Evolutionary conservation across 2,329 filamentous ascomycete species (phyloP), one percentile per base, ranked within the genome.

Genomic region (Fusarium concolor): DNA sequence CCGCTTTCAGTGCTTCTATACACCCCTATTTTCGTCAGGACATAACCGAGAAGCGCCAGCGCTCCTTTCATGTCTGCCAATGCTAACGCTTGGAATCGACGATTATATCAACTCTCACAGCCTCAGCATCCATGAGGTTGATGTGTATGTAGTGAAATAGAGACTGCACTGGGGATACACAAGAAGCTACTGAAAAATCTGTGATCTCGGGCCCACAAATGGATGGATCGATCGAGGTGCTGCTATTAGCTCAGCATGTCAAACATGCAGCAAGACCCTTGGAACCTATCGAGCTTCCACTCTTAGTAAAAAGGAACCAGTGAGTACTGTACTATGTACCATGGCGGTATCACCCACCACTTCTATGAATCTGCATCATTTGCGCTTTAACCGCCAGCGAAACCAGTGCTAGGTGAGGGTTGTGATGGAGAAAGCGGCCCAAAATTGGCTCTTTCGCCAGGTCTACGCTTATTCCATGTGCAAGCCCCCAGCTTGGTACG

Each of bases 221-320:
- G 59, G 52, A 72, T 67, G 56, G 56, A 64, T 67, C 56, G 65
- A 74, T 72, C 69, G 65, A 56, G 62, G 63, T 68, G 61, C 56
- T 67, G 67, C 49, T 54, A 54, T 60, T 71, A 63, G 52, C 59
- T 68, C 54, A 71, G 62, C 61, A 58, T 65, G 62, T 54, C 57
- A 59, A 67, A 62, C 59, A 67, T 72, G 69, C 71, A 71, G 51
- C 65, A 65, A 53, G 59, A 59, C 62, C 71, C 67, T 67, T 45
- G 41, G 54, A 49, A 51, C 45, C 38, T 43, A 67, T 41, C 47
- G 54, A 71, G 64, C 71, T 71, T 68, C 71, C 68, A 73, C 51
- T 68, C 63, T 62, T 60, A 61, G 68, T 66, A 62, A 70, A 33
- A 44, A 28, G 37, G 18, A 62, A 31, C n/a, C 56, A 29, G 29